These are phyloP conservation scores for Smallanthus sonchifolius DNA, from an alignment of 129 eudicot species.

Conservation along the genomic window DNA sequence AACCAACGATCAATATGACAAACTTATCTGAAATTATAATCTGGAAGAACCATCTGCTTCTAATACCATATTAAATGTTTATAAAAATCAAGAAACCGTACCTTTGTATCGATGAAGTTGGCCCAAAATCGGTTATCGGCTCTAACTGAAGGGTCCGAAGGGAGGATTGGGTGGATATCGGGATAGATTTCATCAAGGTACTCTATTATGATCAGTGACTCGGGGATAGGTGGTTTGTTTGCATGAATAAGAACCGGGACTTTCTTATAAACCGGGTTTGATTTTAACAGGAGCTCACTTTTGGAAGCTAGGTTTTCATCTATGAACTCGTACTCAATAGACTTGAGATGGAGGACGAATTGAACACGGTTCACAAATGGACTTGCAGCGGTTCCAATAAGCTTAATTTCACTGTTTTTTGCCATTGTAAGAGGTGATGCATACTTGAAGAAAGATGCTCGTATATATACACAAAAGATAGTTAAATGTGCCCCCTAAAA, in stretches of 20 bases:
- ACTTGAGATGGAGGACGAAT: slow-evolving; percentile 13
- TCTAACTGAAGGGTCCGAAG: not conserved
- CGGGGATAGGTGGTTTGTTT: slow-evolving; percentile 6
- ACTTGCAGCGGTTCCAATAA: not conserved
- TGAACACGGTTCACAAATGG: slow-evolving; percentile 2
- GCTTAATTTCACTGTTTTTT: slow-evolving; percentile 1
- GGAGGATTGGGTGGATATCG: slow-evolving; percentile 1
- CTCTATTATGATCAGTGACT: slow-evolving; percentile 16
- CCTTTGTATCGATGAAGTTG: slow-evolving; percentile 9
- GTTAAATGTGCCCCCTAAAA: not conserved
- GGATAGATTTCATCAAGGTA: slow-evolving; percentile 11
- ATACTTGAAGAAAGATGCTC: not conserved
- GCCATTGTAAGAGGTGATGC: not conserved
- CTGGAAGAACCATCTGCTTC: too few species aligned
- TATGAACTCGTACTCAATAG: slow-evolving; percentile 9
- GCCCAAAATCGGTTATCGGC: slow-evolving; percentile 10
- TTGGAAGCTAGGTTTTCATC: slow-evolving; percentile 9
- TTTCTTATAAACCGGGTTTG: slow-evolving; percentile 25
- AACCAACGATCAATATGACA: too few species aligned
- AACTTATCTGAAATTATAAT: too few species aligned
- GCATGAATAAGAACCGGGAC: slow-evolving; percentile 11
- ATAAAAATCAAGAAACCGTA: not conserved
- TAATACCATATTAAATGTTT: not conserved
- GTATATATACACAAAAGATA: not conserved
- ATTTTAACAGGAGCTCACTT: not conserved